phyloP scores from a whole-genome alignment of 371 early-diverging fungal genomes.

The Apophysomyces variabilis region DNA sequence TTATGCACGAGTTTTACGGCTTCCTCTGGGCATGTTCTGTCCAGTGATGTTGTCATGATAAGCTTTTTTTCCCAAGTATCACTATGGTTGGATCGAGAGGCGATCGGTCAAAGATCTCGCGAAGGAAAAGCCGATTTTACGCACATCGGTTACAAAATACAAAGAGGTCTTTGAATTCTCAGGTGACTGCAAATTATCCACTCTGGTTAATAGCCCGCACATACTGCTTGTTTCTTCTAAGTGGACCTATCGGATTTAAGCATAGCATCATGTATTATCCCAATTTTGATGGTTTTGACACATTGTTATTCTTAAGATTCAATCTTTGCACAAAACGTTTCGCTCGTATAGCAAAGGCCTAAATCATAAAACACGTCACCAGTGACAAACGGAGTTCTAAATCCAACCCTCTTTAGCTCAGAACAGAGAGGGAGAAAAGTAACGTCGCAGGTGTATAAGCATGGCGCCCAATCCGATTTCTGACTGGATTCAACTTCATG shows the following conservation, averaged over 20 bases:
- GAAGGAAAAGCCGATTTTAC: neutral
- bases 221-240: no score
- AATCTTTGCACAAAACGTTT: no score
- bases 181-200: no score
- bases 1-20: slow-evolving; percentile 16
- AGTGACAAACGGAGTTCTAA: neutral
- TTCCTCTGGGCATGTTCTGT: slow-evolving; percentile 23
- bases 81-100: slow-evolving; percentile 4
- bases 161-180: no score
- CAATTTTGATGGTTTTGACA: no score
- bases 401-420: neutral
- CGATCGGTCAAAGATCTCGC: slow-evolving; percentile 2
- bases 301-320: no score
- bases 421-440: neutral
- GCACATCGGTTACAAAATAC: no score
- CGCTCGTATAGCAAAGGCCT: no score
- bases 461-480: slow-evolving; percentile 61
- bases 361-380: slow-evolving; percentile 1
- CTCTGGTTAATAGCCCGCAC: no score
- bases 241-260: no score
- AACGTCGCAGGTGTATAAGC: slow-evolving; percentile 3
- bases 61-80: neutral
- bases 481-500: slow-evolving; percentile 59
- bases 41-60: slow-evolving; percentile 10
- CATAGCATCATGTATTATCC: no score